Evolutionary conservation across 2,329 filamentous ascomycete genomes (phyloP).

Genomic region (Ophiostoma ulmi): DNA sequence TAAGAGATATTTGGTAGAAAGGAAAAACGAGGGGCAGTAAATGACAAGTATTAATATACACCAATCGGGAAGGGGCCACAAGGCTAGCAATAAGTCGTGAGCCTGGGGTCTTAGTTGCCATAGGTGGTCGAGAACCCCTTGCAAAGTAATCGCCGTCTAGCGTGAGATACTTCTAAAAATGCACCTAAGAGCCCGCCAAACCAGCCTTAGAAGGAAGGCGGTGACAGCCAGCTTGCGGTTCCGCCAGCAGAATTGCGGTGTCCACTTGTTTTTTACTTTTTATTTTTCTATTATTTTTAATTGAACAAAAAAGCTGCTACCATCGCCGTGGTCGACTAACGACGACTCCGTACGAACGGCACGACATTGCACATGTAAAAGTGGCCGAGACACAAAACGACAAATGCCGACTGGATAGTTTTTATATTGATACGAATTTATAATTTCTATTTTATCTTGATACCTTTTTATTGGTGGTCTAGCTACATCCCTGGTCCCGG

Average conservation of each 20-base stretch:
- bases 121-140: not conserved
- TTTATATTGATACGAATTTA: not conserved
- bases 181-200: no score
- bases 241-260: slow-evolving; percentile 14
- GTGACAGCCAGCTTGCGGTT: slow-evolving; percentile 9
- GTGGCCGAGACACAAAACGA: slow-evolving; percentile 5
- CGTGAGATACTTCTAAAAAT: not conserved
- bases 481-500: not conserved
- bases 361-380: not conserved
- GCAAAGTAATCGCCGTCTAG: not conserved
- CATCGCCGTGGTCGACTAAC: not conserved
- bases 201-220: slow-evolving; percentile 13
- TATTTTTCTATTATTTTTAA: slow-evolving; percentile 2
- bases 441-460: not conserved
- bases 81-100: slow-evolving; percentile 4
- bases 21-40: not conserved
- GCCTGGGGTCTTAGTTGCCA: not conserved
- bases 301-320: not conserved
- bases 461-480: not conserved
- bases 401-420: not conserved
- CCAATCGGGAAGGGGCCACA: slow-evolving; percentile 19
- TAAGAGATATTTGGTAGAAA: not conserved
- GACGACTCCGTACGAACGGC: slow-evolving; percentile 12
- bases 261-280: slow-evolving; percentile 1
- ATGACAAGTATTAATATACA: not conserved